A percentile compares a stretch with the other conserved stretches of the same genome.
These are phyloP conservation scores for Melastoma candidum DNA, from an alignment of 441 rosid species.

Conservation along the genomic window DNA sequence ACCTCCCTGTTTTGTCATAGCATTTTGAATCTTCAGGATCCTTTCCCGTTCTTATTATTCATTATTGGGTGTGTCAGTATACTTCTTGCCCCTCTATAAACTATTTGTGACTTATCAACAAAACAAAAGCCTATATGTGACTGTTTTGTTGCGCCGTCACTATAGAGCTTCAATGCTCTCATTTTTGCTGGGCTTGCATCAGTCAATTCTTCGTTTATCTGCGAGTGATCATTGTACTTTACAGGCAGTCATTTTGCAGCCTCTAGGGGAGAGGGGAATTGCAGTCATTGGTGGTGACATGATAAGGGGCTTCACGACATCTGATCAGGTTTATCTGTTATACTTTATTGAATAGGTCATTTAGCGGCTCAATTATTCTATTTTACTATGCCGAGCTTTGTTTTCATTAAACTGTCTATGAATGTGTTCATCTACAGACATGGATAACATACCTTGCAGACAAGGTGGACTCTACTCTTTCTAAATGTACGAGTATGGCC, in stretches of 20 bases:
- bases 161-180: no score
- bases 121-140: no score
- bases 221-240: constrained; percentile 14
- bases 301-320: constrained; percentile 66
- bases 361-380: not conserved
- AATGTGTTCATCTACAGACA: constrained; percentile 30
- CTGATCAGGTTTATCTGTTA: constrained; percentile 60
- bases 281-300: constrained; percentile 74
- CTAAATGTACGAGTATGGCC: constrained; percentile 28
- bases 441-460: constrained; percentile 77
- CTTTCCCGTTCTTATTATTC: not conserved
- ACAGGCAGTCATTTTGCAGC: constrained; percentile 87
- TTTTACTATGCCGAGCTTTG: not conserved
- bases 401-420: constrained; percentile 1
- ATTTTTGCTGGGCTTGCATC: not conserved
- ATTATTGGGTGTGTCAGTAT: not conserved
- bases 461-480: constrained; percentile 65
- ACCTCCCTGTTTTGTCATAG: not conserved
- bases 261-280: constrained; percentile 67
- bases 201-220: not conserved
- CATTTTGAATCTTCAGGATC: not conserved
- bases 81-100: no score
- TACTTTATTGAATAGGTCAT: not conserved
- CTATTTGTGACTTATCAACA: no score
- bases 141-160: no score